phyloP scores from a whole-genome alignment of 441 rosid genomes.

The Isatis lusitanica region DNA sequence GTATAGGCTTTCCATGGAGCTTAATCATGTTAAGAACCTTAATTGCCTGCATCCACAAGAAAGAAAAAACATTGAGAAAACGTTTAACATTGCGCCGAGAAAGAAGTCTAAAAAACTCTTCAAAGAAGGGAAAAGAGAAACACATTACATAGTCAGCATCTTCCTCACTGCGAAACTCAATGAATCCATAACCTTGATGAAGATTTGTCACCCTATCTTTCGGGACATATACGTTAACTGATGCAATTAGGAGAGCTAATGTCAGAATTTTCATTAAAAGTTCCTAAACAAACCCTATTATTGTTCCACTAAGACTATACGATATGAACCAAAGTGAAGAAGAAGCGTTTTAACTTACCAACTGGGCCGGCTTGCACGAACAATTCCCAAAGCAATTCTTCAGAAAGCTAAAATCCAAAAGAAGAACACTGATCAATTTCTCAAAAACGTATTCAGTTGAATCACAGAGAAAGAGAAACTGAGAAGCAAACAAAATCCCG shows the following conservation, averaged over 20 bases:
- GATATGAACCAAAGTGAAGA: not conserved
- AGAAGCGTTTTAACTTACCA: slow-evolving; percentile 47
- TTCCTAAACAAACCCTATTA: not conserved
- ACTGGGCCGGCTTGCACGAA: slow-evolving; percentile 98
- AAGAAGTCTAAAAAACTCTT: not conserved
- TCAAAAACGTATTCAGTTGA: not conserved
- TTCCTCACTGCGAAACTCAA: slow-evolving; percentile 88
- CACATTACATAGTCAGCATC: slow-evolving; percentile 90
- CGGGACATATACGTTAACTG: slow-evolving; percentile 93
- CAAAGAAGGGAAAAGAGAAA: not conserved
- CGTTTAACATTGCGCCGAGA: not conserved
- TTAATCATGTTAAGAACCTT: slow-evolving; percentile 97
- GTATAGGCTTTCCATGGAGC: slow-evolving; percentile 91
- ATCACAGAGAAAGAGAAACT: not conserved
- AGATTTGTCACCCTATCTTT: slow-evolving; percentile 92
- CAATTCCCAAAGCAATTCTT: slow-evolving; percentile 93
- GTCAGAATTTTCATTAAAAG: not conserved
- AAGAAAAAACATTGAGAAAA: not conserved
- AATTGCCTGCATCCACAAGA: slow-evolving; percentile 59
- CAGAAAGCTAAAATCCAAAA: slow-evolving; percentile 47
- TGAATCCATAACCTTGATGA: slow-evolving; percentile 93
- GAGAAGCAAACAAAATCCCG: not conserved
- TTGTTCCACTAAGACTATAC: not conserved
- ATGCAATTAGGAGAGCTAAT: slow-evolving; percentile 6
- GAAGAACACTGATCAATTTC: not conserved